phyloP scores from a whole-genome alignment of 331 rosid species.

The Arachis monticola region DNA sequence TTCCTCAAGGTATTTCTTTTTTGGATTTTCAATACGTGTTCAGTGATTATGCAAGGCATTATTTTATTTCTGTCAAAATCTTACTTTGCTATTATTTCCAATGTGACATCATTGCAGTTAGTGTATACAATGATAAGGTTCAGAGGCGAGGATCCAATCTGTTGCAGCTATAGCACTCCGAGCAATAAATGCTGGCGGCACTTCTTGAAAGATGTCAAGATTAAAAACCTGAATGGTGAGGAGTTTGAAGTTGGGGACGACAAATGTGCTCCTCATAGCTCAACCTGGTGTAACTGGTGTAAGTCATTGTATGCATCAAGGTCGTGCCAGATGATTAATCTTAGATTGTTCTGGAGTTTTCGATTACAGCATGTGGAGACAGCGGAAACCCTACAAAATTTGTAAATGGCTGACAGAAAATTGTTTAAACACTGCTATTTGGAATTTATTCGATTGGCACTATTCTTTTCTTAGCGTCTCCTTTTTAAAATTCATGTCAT shows the following conservation, averaged over 20 bases:
- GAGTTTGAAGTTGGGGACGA: background rate
- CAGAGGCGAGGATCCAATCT: slow-evolving; percentile 44
- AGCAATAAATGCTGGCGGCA: slow-evolving; percentile 69
- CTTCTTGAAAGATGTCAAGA: slow-evolving; percentile 49
- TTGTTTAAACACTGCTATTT: slow-evolving; percentile 8
- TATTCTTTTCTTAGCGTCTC: background rate
- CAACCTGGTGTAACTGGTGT: slow-evolving; percentile 41
- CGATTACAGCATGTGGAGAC: slow-evolving; percentile 13
- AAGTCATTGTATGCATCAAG: background rate
- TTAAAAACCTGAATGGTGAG: slow-evolving; percentile 30
- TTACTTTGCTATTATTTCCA: slow-evolving; percentile 6
- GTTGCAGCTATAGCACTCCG: slow-evolving; percentile 47
- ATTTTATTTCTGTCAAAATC: background rate
- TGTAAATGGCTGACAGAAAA: background rate
- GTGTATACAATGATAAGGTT: slow-evolving; percentile 41
- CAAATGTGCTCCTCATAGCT: background rate
- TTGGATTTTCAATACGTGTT: background rate
- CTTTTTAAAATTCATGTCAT: background rate
- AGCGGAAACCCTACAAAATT: background rate
- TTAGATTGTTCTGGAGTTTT: slow-evolving; percentile 42
- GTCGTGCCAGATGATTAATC: slow-evolving; percentile 22
- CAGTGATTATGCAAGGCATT: slow-evolving; percentile 22
- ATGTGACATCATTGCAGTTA: slow-evolving; percentile 43
- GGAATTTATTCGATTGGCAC: slow-evolving; percentile 31
- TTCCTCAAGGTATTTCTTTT: slow-evolving; percentile 47